These are phyloP conservation scores for Rhodotorula babjevae DNA, from an alignment of 768 basidiomycete genomes.

Conservation along the genomic window DNA sequence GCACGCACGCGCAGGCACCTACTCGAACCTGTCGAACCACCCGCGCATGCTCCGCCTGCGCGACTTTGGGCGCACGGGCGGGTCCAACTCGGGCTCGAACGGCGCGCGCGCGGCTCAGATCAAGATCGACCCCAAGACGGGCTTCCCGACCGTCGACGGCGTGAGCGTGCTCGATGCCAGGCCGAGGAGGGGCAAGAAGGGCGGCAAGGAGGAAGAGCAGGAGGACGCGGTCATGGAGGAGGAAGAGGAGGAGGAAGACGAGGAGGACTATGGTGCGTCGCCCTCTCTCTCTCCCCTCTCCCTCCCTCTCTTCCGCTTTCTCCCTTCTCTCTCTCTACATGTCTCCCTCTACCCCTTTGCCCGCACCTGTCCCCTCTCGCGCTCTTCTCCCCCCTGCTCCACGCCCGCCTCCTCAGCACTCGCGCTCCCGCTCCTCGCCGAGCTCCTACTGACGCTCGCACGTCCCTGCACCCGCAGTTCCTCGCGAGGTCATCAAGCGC, in stretches of 20 bases:
- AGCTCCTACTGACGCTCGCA: neutral
- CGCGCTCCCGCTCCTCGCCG: no score
- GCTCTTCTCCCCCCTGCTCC: no score
- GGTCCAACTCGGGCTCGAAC: no score
- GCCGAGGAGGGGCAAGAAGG: constrained; percentile 20
- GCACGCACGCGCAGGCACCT: constrained; percentile 62
- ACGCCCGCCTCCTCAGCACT: no score
- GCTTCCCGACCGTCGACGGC: constrained; percentile 60
- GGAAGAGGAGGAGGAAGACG: constrained; percentile 46
- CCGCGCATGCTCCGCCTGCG: constrained; percentile 76
- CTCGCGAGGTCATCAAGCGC: constrained; percentile 59
- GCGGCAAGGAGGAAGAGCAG: constrained; percentile 2
- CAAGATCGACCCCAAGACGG: constrained; percentile 67
- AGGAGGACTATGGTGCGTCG: constrained; percentile 39
- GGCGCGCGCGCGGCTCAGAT: constrained; percentile 53
- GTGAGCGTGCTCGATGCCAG: constrained; percentile 40
- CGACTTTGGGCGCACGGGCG: constrained; percentile 41
- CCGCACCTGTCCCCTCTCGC: no score
- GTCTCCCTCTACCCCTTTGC: no score
- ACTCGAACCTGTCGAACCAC: constrained; percentile 96
- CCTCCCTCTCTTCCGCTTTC: neutral
- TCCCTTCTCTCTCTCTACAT: no score
- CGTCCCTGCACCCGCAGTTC: constrained; percentile 31
- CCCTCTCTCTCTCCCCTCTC: neutral
- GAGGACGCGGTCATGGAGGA: constrained; percentile 40